Conservation (phyloP, 139 green algal species). For the Dunaliella sp. region DNA sequence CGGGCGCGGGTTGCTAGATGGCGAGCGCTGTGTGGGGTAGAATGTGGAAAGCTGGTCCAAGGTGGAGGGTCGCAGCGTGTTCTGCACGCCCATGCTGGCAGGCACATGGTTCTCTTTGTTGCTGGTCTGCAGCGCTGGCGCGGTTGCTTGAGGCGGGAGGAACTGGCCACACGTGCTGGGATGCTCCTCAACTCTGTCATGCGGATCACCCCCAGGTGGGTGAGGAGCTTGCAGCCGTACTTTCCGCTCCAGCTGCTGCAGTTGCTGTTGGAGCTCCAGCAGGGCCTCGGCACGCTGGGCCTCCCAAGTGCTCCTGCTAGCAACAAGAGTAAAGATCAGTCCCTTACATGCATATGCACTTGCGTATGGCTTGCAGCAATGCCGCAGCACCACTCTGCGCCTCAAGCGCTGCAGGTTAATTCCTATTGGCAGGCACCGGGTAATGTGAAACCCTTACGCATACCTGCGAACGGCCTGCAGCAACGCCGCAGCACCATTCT, state of each 20-base stretch:
- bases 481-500: background rate
- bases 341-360: too few species aligned
- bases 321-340: too few species aligned
- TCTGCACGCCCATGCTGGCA: background rate
- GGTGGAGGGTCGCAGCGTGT: background rate
- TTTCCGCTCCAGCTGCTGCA: conserved; percentile 24
- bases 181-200: too few species aligned
- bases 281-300: conserved; percentile 11
- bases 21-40: background rate
- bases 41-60: background rate
- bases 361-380: too few species aligned
- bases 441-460: background rate
- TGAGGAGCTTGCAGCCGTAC: background rate
- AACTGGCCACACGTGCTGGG: too few species aligned
- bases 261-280: conserved; percentile 19
- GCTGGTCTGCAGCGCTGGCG: too few species aligned
- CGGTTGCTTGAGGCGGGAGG: too few species aligned
- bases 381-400: background rate
- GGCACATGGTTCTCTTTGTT: background rate
- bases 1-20: background rate
- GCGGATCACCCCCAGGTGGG: background rate
- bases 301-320: conserved; percentile 4
- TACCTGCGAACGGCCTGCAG: too few species aligned
- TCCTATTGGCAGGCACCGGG: background rate
- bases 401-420: background rate